Evolutionary conservation across 495 filamentous ascomycete species (phyloP), one percentile per base, ranked within the genome.

Genomic region (Aspergillus affinis): DNA sequence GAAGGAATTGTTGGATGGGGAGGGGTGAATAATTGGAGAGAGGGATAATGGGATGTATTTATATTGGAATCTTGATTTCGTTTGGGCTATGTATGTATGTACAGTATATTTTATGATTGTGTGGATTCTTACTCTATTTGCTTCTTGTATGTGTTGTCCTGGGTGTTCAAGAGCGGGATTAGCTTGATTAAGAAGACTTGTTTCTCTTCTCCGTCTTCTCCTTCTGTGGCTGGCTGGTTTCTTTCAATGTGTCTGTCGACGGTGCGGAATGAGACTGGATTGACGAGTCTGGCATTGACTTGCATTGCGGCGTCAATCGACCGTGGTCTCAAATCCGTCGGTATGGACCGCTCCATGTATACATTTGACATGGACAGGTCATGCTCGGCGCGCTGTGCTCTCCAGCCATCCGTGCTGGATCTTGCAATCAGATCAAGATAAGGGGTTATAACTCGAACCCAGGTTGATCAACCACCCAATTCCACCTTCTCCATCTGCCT

Each of bases 401-500:
- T 41, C 36, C 36, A 41, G 36, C 36, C 32, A 41, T 13, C 12
- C 13, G 36, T 41, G 36, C 3, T 12, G 36, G 36, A 41, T 41
- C 36, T 41, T 7, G 26, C 13, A 19, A 29, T 17, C 46, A 19
- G 20, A 32, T 53, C 21, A 2, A 48, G 20, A 23, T 9, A 26
- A 20, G 26, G 27, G n/a, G 13, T 23, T n/a, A 49, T 8, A 26
- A 7, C 4, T 13, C 3, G 23, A 20, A 19, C 4, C 15, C 9
- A 15, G 44, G 18, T n/a, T 49, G 20, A 57, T 64, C 61, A 62
- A 9, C 61, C 55, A 6, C 58, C 76, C 57, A 85, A 62, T 61
- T 81, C 75, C 23, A 82, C 61, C 44, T 72, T 72, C 62, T 84
- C 84, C 78, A 86, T 84, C 64, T 79, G 78, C 50, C 82, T 69